Base-by-base conservation (phyloP, 352 stramenopile species). In the Phytophthora hybrid region DNA sequence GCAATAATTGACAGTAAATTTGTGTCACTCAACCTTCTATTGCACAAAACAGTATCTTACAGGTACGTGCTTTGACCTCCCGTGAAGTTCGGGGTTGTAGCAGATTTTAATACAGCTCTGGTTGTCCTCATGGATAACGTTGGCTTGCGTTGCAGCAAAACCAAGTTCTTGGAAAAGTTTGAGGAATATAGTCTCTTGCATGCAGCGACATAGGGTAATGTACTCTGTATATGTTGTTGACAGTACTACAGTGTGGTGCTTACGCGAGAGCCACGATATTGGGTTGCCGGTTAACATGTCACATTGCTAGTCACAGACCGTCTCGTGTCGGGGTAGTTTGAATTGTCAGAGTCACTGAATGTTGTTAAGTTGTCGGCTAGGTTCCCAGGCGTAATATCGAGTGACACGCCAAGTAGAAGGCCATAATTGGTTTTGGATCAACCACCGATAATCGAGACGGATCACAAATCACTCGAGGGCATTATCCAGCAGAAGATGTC, bases 21-120 rank as follows among this genome's bases (percentile, higher is more conserved):
- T 58, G 14, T 71, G 63, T 26, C 61, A 41, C 26, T 80, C 70
- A 1, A 76, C 61, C 44, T 82, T 78, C 23, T 81, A 69, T 71
- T 80, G 76, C 0, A 81, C 58, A 37, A 83, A 83, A 18, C 19
- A 26, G 34, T 83, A 85, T n/a, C 73, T 37, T 31, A 83, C 53
- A 21, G 83, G 69, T 19, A 78, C 83, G 58, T 80, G 76, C 26
- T 83, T 81, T 18, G 63, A 72, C 8, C 55, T 57, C 5, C 52
- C 75, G 71, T 79, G 78, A 11, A 77, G 47, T 47, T 77, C 71
- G 13, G 61, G 66, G 51, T 79, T 81, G 39, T 77, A 79, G 0
- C 66, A 56, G 0, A 79, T 53, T 54, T 80, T 71, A 37, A 85
- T 85, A 39, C 58, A 76, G 39, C 75, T 79, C 37, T 85, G 68